These are phyloP conservation scores for Metroxylon sagu DNA, from an alignment of 176 grass and related monocot species.

Conservation along the genomic window DNA sequence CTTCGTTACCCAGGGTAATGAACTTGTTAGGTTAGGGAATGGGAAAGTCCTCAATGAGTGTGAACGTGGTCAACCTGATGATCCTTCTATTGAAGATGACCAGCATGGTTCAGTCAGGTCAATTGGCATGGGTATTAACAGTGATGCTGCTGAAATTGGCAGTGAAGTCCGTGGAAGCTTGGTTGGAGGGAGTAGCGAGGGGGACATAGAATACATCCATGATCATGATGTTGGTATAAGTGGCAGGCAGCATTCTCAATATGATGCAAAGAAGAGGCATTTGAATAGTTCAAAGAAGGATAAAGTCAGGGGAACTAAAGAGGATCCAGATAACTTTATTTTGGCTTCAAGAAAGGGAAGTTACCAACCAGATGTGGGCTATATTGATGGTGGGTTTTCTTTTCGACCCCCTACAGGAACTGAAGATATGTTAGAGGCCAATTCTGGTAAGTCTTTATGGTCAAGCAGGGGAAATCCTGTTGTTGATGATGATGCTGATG, in stretches of 20 bases:
- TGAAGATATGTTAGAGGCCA: conserved; percentile 33
- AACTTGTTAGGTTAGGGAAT: conserved; percentile 78
- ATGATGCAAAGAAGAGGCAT: conserved; percentile 35
- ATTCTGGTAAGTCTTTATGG: conserved; percentile 48
- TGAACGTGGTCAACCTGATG: conserved; percentile 43
- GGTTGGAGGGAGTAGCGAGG: conserved; percentile 97
- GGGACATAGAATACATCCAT: conserved; percentile 66
- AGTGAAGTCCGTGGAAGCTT: conserved; percentile 96
- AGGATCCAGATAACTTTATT: conserved; percentile 29
- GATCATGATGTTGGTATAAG: conserved; percentile 51
- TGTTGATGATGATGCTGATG: conserved; percentile 42
- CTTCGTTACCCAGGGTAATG: conserved; percentile 82
- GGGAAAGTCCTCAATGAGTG: conserved; percentile 49
- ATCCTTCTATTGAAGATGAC: conserved; percentile 93
- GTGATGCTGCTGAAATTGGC: conserved; percentile 92
- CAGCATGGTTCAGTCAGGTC: conserved; percentile 95
- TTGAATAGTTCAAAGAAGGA: conserved; percentile 19
- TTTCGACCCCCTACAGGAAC: conserved; percentile 66
- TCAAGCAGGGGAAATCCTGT: conserved; percentile 47
- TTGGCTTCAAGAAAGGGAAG: conserved; percentile 30
- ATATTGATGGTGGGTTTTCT: conserved; percentile 52
- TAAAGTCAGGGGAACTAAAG: conserved; percentile 36
- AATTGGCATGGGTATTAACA: conserved; percentile 88
- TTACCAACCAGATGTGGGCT: conserved; percentile 30
- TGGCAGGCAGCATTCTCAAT: conserved; percentile 46